These are phyloP conservation scores for Chrysopogon serrulatus DNA, from an alignment of 176 grass and related monocot species.

Conservation along the genomic window DNA sequence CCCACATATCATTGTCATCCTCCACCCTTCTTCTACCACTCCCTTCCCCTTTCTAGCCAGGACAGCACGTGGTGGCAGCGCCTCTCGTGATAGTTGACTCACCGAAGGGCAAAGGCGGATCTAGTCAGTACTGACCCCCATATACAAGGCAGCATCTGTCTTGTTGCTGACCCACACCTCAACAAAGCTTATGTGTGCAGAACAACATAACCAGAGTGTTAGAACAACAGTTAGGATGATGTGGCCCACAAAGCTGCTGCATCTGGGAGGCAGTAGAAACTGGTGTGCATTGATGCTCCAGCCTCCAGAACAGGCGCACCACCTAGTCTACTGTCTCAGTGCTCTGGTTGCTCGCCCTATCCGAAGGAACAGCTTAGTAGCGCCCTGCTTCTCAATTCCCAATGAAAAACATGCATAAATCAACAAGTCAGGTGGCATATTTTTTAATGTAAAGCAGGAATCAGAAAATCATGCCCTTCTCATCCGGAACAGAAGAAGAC, in stretches of 20 bases:
- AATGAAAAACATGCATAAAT: no score
- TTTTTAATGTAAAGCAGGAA: no score
- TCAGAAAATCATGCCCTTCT: no score
- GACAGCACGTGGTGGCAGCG: not conserved
- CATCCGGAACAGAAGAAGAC: no score
- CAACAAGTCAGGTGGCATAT: no score
- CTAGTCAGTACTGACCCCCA: no score
- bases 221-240: not conserved
- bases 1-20: not conserved
- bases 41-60: not conserved
- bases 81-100: not conserved
- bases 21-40: not conserved
- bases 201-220: not conserved
- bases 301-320: not conserved
- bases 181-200: not conserved
- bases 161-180: not conserved
- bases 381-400: no score
- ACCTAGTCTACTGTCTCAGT: not conserved
- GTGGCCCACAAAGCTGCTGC: not conserved
- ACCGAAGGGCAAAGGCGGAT: not conserved
- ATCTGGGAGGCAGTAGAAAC: not conserved
- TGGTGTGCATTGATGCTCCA: not conserved
- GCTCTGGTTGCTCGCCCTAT: not conserved
- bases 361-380: no score
- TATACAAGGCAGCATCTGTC: not conserved